Base-by-base conservation (phyloP, 306 rosid genomes). In the Cajanus cajan region DNA sequence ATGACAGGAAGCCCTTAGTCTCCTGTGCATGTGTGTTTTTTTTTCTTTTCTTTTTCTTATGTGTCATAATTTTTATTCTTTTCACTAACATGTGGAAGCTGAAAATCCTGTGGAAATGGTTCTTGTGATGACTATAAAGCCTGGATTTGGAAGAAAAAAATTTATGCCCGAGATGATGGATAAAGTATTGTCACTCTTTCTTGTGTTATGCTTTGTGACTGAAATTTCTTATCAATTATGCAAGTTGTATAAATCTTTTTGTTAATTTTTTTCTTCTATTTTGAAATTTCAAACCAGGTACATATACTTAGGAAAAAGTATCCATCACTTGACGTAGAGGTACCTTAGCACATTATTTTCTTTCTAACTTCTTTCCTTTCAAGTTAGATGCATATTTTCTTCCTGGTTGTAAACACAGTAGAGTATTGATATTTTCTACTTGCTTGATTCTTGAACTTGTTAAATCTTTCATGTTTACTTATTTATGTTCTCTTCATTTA, bases 91-190 rank as follows among this genome's bases (percentile, higher is more conserved):
- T 98, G 81, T 96, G 82, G 98, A 96, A 78, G 88, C 89, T 61
- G 97, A 96, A 85, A 72, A 77, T 83, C 94, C 90, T 55, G 99
- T 93, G 75, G 97, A 89, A 82, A 82, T 96, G 98, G 98, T 96
- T 89, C 99, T 96, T 75, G 99, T 96, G 71, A 96, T 96, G 99
- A 96, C 98, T 24, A 98, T 96, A 7, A 98, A 89, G 82, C 99
- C 99, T 79, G 99, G 99, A 77, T 96, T 96, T 82, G 99, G 98
- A 33, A 98, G 99, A 76, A 98, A 96, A 72, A 93, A 96, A 69
- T 96, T 93, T 88, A 93, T 93, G 91, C 91, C 92, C 3, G 90
- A 91, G 78, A 96, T 47, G 80, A 96, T 96, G 99, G 96, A 90
- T 68, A 95, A 95, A 92, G 98, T 90, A 63, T 69, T 43, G 41